A percentile compares a stretch with the other conserved stretches of the same genome.
Evolutionary conservation across 1,284 basidiomycete species (phyloP).

Genomic region (Cerrena zonata): DNA sequence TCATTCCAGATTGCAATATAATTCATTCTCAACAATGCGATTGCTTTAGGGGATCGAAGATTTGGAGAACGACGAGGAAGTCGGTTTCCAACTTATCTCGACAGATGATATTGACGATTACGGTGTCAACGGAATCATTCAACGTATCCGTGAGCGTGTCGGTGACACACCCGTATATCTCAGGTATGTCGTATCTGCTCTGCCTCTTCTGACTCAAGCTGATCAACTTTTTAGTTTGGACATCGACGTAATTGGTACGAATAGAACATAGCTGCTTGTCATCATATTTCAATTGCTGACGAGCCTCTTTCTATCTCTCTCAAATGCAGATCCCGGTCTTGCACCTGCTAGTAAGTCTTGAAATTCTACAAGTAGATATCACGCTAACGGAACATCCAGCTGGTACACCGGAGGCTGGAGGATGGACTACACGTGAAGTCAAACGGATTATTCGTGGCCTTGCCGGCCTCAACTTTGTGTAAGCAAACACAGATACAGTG

Average conservation of each 20-base stretch:
- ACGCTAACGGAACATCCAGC: slow-evolving; percentile 33
- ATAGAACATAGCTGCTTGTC: background rate
- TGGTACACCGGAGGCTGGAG: slow-evolving; percentile 79
- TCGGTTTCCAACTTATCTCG: slow-evolving; percentile 67
- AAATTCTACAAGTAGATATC: background rate
- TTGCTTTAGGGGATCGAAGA: slow-evolving; percentile 52
- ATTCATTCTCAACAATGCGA: too few species aligned
- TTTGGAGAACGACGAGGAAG: slow-evolving; percentile 53
- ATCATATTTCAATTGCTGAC: background rate
- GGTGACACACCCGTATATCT: slow-evolving; percentile 71
- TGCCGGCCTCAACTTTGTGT: slow-evolving; percentile 74
- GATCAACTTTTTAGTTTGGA: slow-evolving; percentile 46
- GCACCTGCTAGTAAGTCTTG: slow-evolving; percentile 66
- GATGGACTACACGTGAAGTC: slow-evolving; percentile 77
- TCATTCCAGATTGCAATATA: background rate
- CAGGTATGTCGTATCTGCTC: too few species aligned
- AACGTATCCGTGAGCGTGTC: slow-evolving; percentile 56
- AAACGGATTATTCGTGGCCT: slow-evolving; percentile 75
- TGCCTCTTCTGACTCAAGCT: background rate
- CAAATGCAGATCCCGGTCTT: slow-evolving; percentile 69
- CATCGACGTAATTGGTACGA: slow-evolving; percentile 70
- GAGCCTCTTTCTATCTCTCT: background rate
- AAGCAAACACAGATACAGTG: too few species aligned
- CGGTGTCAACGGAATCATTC: slow-evolving; percentile 57
- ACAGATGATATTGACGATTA: slow-evolving; percentile 74